phyloP scores from a whole-genome alignment of 441 rosid species.

The Codiaeum variegatum region DNA sequence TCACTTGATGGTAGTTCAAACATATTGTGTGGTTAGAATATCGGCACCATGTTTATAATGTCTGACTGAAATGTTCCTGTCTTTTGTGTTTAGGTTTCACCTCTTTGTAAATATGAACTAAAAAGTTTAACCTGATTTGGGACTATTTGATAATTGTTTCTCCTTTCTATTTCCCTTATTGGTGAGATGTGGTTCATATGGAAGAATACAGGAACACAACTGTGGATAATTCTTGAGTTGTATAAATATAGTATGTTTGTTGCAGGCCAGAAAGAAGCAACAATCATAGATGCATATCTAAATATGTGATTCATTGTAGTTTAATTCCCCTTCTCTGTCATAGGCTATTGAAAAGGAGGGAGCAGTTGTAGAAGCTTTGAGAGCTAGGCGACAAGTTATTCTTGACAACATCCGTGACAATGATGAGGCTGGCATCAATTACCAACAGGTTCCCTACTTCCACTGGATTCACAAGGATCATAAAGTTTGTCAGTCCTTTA shows the following conservation, averaged over 20 bases:
- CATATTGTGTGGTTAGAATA: neutral
- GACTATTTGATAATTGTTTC: neutral
- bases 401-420: conserved; percentile 96
- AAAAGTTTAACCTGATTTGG: neutral
- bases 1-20: neutral
- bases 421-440: conserved; percentile 81
- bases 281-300: neutral
- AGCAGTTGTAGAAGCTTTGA: conserved; percentile 52
- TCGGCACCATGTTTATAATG: neutral
- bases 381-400: conserved; percentile 76
- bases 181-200: neutral
- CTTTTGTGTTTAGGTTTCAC: neutral
- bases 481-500: conserved; percentile 1
- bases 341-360: conserved; percentile 67
- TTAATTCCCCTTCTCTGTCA: neutral
- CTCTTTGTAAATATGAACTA: neutral
- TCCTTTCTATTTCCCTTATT: neutral
- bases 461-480: conserved; percentile 5
- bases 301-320: neutral
- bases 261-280: neutral
- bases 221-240: neutral
- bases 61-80: neutral
- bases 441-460: conserved; percentile 52
- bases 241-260: neutral
- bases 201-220: neutral